Base-by-base conservation (phyloP, 176 grass and related monocot species). In the Tillandsia leiboldiana region DNA sequence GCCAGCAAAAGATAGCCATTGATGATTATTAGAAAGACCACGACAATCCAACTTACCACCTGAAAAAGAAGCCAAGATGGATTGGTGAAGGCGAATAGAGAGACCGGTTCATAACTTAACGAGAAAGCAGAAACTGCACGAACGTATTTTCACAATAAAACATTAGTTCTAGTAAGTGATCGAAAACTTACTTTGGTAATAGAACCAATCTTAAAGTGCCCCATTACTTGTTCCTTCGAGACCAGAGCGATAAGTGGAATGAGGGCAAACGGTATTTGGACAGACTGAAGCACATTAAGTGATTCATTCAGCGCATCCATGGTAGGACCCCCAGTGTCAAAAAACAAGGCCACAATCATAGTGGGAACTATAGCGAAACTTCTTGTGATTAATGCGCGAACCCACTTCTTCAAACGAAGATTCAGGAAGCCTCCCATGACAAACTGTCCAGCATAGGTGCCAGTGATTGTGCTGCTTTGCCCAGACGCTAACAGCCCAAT, bases 201-300 rank as follows among this genome's bases (percentile, higher is more conserved):
- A 68, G 79, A 84, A 74, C 88, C 86, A 12, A 96, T 83, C 71
- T 79, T 85, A 5, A 96, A 92, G 22, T 71, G 77, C 9, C 92
- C 92, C 92, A 96, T 92, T 64, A 96, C 76, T 73, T 89, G 86
- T 64, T 96, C 92, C 61, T 87, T 96, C 10, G 92, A 96, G 68
- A 96, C 92, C 59, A 96, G 82, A 69, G 88, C 87, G 51, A 96
- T 86, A 11, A 96, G 81, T 49, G 92, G 92, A 71, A 96, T 96
- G 12, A 96, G 68, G 65, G 92, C 92, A 83, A 96, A 96, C 66
- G 92, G 92, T 78, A 96, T 96, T 73, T 96, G 92, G 61, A 96
- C 80, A 13, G 92, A 91, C 15, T 96, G 92, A 87, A 96, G 92
- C 28, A 96, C 92, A 82, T 96, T 96, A 68, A 96, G 88, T 9